Evolutionary conservation across 2,329 filamentous ascomycete species (phyloP).

Genomic region (Trichoderma atrobrunneum): DNA sequence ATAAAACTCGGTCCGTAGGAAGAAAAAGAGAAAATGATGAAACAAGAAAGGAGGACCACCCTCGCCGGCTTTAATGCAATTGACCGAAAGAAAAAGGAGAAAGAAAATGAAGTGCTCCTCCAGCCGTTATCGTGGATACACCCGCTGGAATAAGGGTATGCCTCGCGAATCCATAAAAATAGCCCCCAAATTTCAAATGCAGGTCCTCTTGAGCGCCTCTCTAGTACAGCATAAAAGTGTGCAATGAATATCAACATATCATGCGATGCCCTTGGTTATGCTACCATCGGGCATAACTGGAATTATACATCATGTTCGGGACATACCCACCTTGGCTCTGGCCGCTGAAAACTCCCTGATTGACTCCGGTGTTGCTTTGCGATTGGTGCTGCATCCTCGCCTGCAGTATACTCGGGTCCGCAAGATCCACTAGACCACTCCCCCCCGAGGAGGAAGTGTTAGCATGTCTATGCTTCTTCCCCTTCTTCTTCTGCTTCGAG

Average conservation of each 20-base stretch:
- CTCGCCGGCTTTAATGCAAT: conserved; percentile 25
- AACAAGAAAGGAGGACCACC: conserved; percentile 14
- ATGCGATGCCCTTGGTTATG: conserved; percentile 19
- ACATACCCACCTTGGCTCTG: conserved; percentile 95
- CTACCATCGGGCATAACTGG: conserved; percentile 68
- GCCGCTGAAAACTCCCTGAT: conserved; percentile 86
- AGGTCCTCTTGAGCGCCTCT: conserved; percentile 23
- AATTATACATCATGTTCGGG: conserved; percentile 77
- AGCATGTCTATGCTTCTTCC: conserved; percentile 99
- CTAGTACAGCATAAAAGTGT: conserved; percentile 21
- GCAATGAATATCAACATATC: conserved; percentile 13
- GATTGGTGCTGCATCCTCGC: conserved; percentile 90
- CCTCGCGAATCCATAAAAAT: conserved; percentile 31
- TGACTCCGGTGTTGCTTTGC: conserved; percentile 77
- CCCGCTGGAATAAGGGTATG: conserved; percentile 34
- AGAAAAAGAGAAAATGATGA: conserved; percentile 19
- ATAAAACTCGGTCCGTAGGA: not conserved
- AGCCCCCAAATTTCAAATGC: conserved; percentile 23
- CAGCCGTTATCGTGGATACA: conserved; percentile 30
- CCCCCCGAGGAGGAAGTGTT: conserved; percentile 99
- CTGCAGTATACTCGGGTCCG: conserved; percentile 99
- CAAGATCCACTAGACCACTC: conserved; percentile 99
- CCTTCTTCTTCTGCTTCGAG: conserved; percentile 99
- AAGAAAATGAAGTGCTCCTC: conserved; percentile 30
- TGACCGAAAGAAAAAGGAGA: conserved; percentile 17